Evolutionary conservation across 352 stramenopile genomes (phyloP), one percentile per base, ranked within the genome.

Genomic region (Globisporangium megalacanthum): DNA sequence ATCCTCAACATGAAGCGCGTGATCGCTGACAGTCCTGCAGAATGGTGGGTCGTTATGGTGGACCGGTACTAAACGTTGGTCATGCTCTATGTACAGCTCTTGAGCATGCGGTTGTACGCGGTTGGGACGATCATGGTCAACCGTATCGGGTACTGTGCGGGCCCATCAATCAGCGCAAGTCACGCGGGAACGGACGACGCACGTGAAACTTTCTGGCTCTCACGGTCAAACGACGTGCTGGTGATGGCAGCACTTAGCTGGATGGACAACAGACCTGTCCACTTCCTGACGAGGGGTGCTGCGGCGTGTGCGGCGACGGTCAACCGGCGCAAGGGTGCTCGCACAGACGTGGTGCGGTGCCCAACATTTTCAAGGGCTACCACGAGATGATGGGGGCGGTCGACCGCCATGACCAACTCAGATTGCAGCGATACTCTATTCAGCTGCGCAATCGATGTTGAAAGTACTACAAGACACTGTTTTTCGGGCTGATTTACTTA

Each of bases 401-500:
- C 1, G 46, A 51, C 15, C 22, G 9, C 33, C 33, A 37, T 8
- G 33, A 37, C 33, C 33, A 51, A 37, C 46, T 51, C 7, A 4
- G 46, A 37, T 14, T 51, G 5, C 46, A 51, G 4, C 46, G 46
- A n/a, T 51, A 51, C 46, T 19, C 6, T 7, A 51, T 37, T n/a
- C 46, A 51, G 22, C 46, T 51, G 22, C 25, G 11, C 6, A 51
- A 9, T 9, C 29, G 22, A 8, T 51, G 29, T 20, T 19, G 15
- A 15, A 51, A 36, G 46, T 51, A 51, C 46, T 37, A 51, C 25
- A 51, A 37, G 46, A 14, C 46, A 20, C 11, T 51, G 20, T 51
- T 51, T 37, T 8, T 8, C 33, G 8, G 33, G 33, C 33, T 37
- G 33, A 8, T 37, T 8, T 4, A 37, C 33, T 37, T 37, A 37